Evolutionary conservation across 352 stramenopile genomes (phyloP), one percentile per base, ranked within the genome.

Genomic region (Thraustochytrium sp.): DNA sequence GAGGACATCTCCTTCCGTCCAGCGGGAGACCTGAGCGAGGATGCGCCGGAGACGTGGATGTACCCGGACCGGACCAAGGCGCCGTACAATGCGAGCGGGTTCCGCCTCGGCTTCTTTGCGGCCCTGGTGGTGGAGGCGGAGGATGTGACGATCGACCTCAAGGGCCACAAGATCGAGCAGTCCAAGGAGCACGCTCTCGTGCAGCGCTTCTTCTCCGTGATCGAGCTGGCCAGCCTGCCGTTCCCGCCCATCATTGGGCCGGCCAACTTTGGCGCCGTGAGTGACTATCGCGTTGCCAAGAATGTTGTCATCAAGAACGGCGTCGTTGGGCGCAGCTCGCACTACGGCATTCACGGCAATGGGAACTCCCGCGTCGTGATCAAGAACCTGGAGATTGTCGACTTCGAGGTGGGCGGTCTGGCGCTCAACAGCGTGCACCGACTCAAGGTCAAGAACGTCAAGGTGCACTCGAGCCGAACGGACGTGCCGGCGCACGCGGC

Each of bases 121-220:
- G 72, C 72, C 5, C 21, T 82, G 9, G 36, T 34, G 4, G 78
- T 82, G 18, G 49, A 8, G 11, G 55, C 49, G 16, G 34, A 63
- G 21, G 72, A 72, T 26, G 46, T 82, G n/a, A 73, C 72, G n/a
- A 1, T 82, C 31, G 72, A 82, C 49, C 37, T 82, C 9, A 75
- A 75, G 13, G 72, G 72, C 4, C 36, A 44, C 49, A 82, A 53
- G 2, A 11, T 82, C n/a, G 3, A 37, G 36, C 72, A 82, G 55
- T 51, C n/a, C 34, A 2, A 37, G 44, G 49, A 73, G 53, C 72
- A 82, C n/a, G 72, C 72, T 11, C 44, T 76, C 2, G 48, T 82
- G 49, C 72, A 82, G 72, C 72, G 72, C 26, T 82, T 82, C 42
- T 82, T 82, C 37, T 46, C 72, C 26, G 53, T 82, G 5, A 82